Evolutionary conservation across 1,284 basidiomycete genomes (phyloP).

Genomic region (Malassezia dermatis): DNA sequence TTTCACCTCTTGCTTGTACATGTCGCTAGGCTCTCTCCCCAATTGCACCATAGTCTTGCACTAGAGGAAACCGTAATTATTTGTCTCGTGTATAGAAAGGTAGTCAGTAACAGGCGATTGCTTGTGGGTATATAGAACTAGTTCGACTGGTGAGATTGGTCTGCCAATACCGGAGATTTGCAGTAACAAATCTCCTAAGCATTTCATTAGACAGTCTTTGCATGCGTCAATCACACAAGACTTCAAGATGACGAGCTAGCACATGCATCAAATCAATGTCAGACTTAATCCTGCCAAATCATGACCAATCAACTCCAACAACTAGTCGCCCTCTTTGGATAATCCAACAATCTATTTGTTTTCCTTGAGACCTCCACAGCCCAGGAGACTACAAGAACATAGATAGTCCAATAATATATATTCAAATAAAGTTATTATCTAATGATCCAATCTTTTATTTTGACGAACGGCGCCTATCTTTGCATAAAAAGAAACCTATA

Average conservation of each 20-base stretch:
- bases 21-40: neutral
- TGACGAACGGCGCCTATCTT: neutral
- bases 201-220: neutral
- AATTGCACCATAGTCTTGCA: neutral
- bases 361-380: neutral
- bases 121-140: neutral
- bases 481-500: neutral
- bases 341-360: neutral
- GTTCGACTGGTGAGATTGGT: neutral
- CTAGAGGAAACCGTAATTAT: neutral
- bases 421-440: neutral
- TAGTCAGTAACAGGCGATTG: too few species aligned
- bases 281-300: neutral
- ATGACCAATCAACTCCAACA: neutral
- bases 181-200: neutral
- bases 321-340: neutral
- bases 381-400: neutral
- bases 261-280: neutral
- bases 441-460: neutral
- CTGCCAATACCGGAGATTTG: neutral
- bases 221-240: neutral
- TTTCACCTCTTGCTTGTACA: neutral
- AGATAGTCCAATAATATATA: neutral
- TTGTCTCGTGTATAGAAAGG: neutral
- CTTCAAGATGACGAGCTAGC: neutral